These are phyloP conservation scores for Orobanche coerulescens DNA, from an alignment of 257 asterid genomes.

Conservation along the genomic window DNA sequence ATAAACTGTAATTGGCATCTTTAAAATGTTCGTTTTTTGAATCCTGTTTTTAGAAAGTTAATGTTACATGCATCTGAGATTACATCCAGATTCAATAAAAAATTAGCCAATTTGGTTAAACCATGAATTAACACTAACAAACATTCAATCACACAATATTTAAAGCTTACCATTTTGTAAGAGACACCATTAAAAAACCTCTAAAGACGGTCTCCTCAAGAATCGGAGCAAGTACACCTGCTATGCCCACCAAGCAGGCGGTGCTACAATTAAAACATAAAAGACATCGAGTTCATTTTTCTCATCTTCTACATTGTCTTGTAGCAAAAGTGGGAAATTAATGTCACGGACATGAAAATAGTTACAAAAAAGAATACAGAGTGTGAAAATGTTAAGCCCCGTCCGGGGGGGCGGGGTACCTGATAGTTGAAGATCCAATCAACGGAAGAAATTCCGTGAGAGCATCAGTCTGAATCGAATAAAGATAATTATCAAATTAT, in stretches of 20 bases:
- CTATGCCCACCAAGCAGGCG: constrained; percentile 80
- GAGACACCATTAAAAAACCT: constrained; percentile 90
- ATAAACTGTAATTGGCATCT: neutral
- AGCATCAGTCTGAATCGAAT: constrained; percentile 73
- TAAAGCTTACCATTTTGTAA: constrained; percentile 70
- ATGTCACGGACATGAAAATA: neutral
- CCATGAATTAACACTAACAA: neutral
- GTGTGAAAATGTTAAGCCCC: constrained; percentile 5
- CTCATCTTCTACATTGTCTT: constrained; percentile 13
- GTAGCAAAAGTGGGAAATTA: constrained; percentile 11
- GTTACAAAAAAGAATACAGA: neutral
- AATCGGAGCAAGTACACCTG: constrained; percentile 93
- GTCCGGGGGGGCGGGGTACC: constrained; percentile 45
- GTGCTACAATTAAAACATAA: constrained; percentile 46
- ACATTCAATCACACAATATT: neutral
- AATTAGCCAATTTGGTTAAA: neutral
- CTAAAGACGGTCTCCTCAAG: constrained; percentile 95
- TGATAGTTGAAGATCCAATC: constrained; percentile 81
- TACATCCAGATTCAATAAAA: neutral
- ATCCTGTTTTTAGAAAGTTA: too few species aligned
- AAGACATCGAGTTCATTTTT: constrained; percentile 15
- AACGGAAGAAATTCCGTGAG: constrained; percentile 86
- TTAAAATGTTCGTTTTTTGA: neutral
- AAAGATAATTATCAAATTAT: neutral
- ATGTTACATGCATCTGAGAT: neutral